phyloP scores from a whole-genome alignment of 1,284 basidiomycete genomes.

The Trichosporon inkin region DNA sequence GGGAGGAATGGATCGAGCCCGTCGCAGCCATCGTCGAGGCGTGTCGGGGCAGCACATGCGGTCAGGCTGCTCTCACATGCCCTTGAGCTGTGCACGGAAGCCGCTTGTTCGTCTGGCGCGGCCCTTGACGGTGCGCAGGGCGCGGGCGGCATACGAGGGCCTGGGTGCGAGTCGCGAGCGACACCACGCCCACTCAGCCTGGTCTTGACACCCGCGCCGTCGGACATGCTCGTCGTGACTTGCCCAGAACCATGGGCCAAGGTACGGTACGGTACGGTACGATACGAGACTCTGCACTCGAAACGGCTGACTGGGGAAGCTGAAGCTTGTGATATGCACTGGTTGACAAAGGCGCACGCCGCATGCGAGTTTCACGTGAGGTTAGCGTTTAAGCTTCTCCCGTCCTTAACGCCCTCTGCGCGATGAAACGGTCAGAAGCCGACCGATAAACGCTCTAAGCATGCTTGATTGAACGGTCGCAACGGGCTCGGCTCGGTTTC shows the following conservation, averaged over 20 bases:
- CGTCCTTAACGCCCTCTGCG: not conserved
- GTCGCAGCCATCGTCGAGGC: no score
- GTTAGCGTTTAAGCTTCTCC: slow-evolving; percentile 7
- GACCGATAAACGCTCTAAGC: slow-evolving; percentile 5
- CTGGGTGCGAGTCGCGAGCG: no score
- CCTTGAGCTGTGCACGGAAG: no score
- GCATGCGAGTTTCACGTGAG: not conserved
- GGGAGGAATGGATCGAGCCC: not conserved
- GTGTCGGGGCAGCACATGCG: no score
- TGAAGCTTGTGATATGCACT: not conserved
- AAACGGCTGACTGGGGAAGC: not conserved
- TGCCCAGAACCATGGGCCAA: not conserved
- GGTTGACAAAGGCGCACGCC: not conserved
- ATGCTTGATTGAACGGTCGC: not conserved
- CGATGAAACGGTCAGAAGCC: not conserved
- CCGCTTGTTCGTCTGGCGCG: no score
- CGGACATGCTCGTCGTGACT: not conserved
- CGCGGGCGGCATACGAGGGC: no score
- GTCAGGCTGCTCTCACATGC: no score
- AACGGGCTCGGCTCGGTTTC: not conserved
- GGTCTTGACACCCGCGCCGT: not conserved
- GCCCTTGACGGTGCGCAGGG: no score
- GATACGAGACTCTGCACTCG: not conserved
- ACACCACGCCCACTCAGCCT: no score
- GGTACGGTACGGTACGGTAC: not conserved